Base-by-base conservation (phyloP, 768 basidiomycete genomes). In the Imleria badia region DNA sequence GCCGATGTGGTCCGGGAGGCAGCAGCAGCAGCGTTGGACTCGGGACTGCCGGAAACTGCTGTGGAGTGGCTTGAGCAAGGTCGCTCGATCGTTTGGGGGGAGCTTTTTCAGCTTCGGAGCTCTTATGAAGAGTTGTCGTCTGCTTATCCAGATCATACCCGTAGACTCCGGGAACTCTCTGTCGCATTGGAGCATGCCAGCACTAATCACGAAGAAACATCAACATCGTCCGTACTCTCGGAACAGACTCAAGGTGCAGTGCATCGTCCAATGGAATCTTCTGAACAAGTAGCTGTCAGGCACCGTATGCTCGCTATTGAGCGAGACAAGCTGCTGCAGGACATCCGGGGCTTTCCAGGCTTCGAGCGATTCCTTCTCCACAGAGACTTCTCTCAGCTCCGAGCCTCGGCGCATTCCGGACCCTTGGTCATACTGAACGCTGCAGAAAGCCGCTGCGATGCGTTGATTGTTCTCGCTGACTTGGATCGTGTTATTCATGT, bases 61-160 rank as follows among this genome's bases (percentile, higher is more conserved):
- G 43, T 60, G 14, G 59, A 58, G n/a, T 60, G 57, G 57, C 48
- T 60, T 6, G 57, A 60, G n/a, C 50, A 60, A 34, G 58, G 58
- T 10, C 58, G 58, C 13, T 60, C 50, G 3, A 30, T 59, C 17
- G 45, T 58, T 2, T 55, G 48, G 53, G 53, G 44, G 0, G 40
- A 54, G 14, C 17, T 58, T 8, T 22, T 58, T 19, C 56, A 39
- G 26, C 56, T 59, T 13, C 56, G 56, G 20, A 36, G 30, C 20
- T 48, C 56, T 17, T 38, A 34, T 12, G 51, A 60, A 17, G 56
- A 58, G 5, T n/a, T 58, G 6, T 41, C 35, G 0, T 12, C 34
- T 11, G 23, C 11, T 2, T 13, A 44, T 39, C 58, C 58, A 8
- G 39, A 52, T 13, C 38, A 45, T n/a, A 39, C 57, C 3, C 19